Conservation (phyloP, 169 alveolate species). For the Perkinsus olseni region DNA sequence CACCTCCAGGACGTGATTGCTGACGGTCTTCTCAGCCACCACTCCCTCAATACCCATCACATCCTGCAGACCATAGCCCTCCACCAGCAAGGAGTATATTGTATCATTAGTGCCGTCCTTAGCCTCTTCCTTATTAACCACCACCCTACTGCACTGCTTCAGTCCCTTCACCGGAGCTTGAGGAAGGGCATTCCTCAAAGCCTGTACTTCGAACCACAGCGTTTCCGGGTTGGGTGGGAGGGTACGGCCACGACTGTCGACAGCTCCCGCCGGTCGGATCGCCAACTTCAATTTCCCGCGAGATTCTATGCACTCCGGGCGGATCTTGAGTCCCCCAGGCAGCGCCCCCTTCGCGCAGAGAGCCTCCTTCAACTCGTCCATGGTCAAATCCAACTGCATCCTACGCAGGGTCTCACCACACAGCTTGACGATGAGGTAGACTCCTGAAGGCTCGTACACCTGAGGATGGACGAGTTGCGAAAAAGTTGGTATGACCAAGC, state of each 20-base stretch:
- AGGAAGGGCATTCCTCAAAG: slow-evolving; percentile 48
- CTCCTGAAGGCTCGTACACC: neutral
- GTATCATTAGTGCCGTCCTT: slow-evolving; percentile 21
- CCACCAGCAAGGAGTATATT: slow-evolving; percentile 68
- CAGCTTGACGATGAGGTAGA: slow-evolving; percentile 4
- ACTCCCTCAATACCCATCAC: slow-evolving; percentile 89
- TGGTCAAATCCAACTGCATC: slow-evolving; percentile 1
- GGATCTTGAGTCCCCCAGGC: neutral
- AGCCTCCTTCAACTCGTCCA: neutral
- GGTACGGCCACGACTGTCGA: slow-evolving; percentile 23
- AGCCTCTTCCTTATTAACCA: slow-evolving; percentile 40
- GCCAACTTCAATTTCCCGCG: neutral
- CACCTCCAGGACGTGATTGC: slow-evolving; percentile 89
- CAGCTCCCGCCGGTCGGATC: neutral
- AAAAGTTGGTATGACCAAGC: neutral
- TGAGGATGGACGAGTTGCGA: neutral
- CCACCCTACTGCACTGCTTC: slow-evolving; percentile 28
- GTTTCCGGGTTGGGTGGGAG: slow-evolving; percentile 36
- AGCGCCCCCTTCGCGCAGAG: neutral
- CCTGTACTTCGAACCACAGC: slow-evolving; percentile 45
- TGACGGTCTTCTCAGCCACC: slow-evolving; percentile 61
- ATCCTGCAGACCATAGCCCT: slow-evolving; percentile 77
- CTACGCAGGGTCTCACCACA: slow-evolving; percentile 16
- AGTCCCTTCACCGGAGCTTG: slow-evolving; percentile 26
- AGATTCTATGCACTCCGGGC: neutral